Conservation (phyloP, 2,329 filamentous ascomycete species). For the Diaporthe ampelina region DNA sequence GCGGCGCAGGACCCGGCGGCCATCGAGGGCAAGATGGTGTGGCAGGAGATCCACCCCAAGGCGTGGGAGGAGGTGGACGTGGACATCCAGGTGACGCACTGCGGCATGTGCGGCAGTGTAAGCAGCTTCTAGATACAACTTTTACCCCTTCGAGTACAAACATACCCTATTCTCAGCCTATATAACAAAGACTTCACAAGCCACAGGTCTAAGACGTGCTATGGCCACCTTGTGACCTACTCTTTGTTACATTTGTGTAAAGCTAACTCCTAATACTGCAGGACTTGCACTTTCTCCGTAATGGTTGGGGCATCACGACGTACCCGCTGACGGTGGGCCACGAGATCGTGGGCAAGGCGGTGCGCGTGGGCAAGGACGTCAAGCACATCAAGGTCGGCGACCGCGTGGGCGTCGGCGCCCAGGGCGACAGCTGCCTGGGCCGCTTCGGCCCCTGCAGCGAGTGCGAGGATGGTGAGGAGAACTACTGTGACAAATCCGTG, state of each 20-base stretch:
- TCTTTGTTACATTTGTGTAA: too few species aligned
- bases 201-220: too few species aligned
- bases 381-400: slow-evolving; percentile 69
- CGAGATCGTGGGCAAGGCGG: slow-evolving; percentile 73
- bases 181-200: too few species aligned
- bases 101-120: slow-evolving; percentile 75
- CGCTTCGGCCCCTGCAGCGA: slow-evolving; percentile 53
- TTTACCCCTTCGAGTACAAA: too few species aligned
- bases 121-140: too few species aligned
- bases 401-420: slow-evolving; percentile 74
- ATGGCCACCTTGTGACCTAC: too few species aligned
- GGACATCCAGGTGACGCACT: slow-evolving; percentile 76
- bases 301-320: slow-evolving; percentile 59
- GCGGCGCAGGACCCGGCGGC: slow-evolving; percentile 58
- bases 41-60: slow-evolving; percentile 72
- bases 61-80: slow-evolving; percentile 76
- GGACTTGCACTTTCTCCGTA: slow-evolving; percentile 49
- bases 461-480: slow-evolving; percentile 56
- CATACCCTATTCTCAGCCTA: too few species aligned
- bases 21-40: slow-evolving; percentile 66
- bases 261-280: too few species aligned
- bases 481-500: slow-evolving; percentile 58
- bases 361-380: slow-evolving; percentile 65
- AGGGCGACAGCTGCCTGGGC: slow-evolving; percentile 66
- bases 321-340: slow-evolving; percentile 70